Evolutionary conservation across 768 basidiomycete genomes (phyloP), one percentile per base, ranked within the genome.

Genomic region (Pholiota microspora): DNA sequence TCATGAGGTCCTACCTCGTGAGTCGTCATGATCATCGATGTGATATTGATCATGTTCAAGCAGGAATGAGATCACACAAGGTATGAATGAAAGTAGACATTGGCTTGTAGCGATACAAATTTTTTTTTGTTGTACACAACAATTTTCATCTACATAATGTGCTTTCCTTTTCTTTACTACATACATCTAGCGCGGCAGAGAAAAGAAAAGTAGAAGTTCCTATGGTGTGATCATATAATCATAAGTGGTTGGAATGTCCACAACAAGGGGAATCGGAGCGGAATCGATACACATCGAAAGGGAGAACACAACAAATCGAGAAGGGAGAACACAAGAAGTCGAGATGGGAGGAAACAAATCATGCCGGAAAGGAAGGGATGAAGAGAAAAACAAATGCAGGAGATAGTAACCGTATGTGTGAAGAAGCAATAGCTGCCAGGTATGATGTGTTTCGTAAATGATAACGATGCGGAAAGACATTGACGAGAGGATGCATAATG

Each of bases 401-500:
- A n/a, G 38, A 40, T 29, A 23, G 24, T 27, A 44, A n/a, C 21
- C 15, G 27, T 40, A 28, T 40, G 36, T 21, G 16, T 42, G 51
- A 44, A 27, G 42, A 53, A 55, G 56, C 18, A 28, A 31, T 25
- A 32, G n/a, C 24, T 23, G 4, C 29, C 29, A 12, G 29, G 12
- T 12, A 31, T 23, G 21, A 8, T 34, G 29, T 45, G 46, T 18
- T 52, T 51, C 21, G 27, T 42, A 36, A 49, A 8, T 16, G 35
- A 46, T n/a, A 54, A 16, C 7, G 9, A 47, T 38, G 51, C 38
- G 32, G n/a, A 31, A 18, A 53, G 31, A 55, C 45, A 52, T 52
- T 32, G 51, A 45, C 42, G 49, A 49, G 49, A 25, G 46, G 46
- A 48, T 49, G 54, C 50, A 59, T 50, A 58, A 52, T 56, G 57